A percentile compares a stretch with the other conserved stretches of the same genome.
These are phyloP conservation scores for Carex arenaria DNA, from an alignment of 202 grass and related monocot genomes.

Conservation along the genomic window DNA sequence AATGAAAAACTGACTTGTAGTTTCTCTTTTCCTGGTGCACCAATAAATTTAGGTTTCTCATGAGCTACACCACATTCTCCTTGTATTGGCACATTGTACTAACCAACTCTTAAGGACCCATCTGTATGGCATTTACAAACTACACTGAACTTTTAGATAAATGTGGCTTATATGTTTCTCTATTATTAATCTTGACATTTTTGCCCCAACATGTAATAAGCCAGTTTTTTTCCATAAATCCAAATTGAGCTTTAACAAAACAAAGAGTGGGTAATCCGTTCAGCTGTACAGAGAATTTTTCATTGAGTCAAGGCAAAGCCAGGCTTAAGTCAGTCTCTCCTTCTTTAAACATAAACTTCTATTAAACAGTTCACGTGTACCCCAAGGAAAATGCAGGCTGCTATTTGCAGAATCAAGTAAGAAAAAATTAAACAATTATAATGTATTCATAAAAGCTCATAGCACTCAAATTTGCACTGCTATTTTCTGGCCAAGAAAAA, in stretches of 20 bases:
- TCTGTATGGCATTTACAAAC: background rate
- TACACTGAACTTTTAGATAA: background rate
- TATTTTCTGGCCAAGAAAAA: background rate
- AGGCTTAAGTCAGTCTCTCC: background rate
- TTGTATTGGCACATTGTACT: background rate
- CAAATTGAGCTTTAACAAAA: slow-evolving; percentile 6
- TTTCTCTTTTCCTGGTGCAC: slow-evolving; percentile 1
- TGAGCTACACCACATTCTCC: background rate
- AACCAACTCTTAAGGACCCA: background rate
- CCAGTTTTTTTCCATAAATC: background rate
- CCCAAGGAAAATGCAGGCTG: background rate
- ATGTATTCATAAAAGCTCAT: background rate
- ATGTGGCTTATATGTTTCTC: background rate
- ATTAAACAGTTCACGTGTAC: background rate
- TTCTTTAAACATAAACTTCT: background rate
- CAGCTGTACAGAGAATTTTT: background rate
- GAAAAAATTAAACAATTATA: background rate
- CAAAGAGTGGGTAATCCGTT: background rate
- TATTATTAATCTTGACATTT: background rate
- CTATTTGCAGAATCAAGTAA: background rate
- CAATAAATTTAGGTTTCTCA: background rate
- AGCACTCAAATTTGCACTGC: background rate
- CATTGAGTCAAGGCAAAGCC: background rate
- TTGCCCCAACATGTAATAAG: background rate
- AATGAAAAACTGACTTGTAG: background rate